These are phyloP conservation scores for Termitomyces sp. DNA, from an alignment of 768 basidiomycete species.

Conservation along the genomic window DNA sequence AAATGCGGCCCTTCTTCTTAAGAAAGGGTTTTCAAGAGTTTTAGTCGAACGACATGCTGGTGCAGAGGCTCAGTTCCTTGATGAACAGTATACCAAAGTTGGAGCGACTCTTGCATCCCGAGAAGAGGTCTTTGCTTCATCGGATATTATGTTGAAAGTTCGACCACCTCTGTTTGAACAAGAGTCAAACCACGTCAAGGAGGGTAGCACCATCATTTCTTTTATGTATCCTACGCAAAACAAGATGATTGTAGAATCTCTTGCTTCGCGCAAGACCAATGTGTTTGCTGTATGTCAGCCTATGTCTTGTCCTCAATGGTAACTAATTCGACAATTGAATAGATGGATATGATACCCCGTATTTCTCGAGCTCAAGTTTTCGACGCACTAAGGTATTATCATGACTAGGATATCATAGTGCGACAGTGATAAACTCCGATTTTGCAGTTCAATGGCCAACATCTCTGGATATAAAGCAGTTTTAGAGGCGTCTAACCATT, in stretches of 20 bases:
- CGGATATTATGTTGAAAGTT: constrained; percentile 86
- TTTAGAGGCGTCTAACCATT: constrained; percentile 85
- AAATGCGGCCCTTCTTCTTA: constrained; percentile 68
- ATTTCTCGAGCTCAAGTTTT: constrained; percentile 90
- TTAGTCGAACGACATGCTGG: constrained; percentile 76
- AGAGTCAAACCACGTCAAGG: constrained; percentile 61
- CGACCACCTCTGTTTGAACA: constrained; percentile 65
- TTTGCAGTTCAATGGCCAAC: constrained; percentile 83
- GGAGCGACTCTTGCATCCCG: constrained; percentile 76
- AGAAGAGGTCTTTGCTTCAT: constrained; percentile 61
- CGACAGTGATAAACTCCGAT: constrained; percentile 1
- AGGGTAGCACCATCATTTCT: constrained; percentile 78
- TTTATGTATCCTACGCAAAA: constrained; percentile 86
- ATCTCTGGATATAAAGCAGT: constrained; percentile 94
- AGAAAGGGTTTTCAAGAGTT: constrained; percentile 78
- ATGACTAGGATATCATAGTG: constrained; percentile 1
- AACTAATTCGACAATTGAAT: constrained; percentile 10
- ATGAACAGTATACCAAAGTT: constrained; percentile 75
- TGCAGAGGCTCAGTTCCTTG: constrained; percentile 69
- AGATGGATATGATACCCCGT: constrained; percentile 89
- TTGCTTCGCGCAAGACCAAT: constrained; percentile 64
- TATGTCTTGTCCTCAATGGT: background rate
- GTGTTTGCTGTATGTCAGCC: constrained; percentile 56
- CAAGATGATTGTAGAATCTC: constrained; percentile 63
- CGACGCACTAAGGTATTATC: constrained; percentile 72